Evolutionary conservation across 148 eudicot genomes (phyloP).

Genomic region (Arctostaphylos glauca): DNA sequence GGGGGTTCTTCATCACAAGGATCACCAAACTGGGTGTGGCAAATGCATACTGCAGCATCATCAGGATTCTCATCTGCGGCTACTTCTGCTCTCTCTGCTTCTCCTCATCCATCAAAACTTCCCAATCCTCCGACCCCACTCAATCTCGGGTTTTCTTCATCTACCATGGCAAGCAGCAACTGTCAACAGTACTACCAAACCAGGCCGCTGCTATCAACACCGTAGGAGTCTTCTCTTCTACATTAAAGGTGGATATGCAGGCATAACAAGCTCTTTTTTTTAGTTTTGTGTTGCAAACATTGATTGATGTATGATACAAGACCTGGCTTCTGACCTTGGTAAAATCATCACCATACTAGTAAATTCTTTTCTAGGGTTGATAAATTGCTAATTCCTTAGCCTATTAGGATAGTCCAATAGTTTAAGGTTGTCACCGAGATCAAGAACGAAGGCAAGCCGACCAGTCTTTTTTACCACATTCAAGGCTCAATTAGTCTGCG

Average conservation of each 20-base stretch:
- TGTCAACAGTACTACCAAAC: constrained; percentile 28
- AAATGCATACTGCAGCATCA: constrained; percentile 46
- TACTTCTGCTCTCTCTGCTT: not conserved
- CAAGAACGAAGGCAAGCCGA: not conserved
- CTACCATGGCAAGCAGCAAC: constrained; percentile 19
- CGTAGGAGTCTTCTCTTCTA: constrained; percentile 3
- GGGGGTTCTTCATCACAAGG: constrained; percentile 22
- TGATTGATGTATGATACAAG: not conserved
- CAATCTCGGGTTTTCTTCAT: constrained; percentile 30
- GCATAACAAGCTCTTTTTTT: not conserved
- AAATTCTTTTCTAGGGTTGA: not conserved
- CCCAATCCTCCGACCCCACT: constrained; percentile 22
- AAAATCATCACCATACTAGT: not conserved
- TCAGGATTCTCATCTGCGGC: constrained; percentile 50
- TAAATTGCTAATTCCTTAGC: too few species aligned
- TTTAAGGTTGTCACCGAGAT: not conserved
- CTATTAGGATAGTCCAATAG: not conserved
- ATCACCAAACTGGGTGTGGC: constrained; percentile 38
- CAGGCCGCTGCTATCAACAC: constrained; percentile 32
- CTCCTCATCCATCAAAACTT: constrained; percentile 19
- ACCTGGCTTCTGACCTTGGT: not conserved
- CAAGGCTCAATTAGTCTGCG: not conserved
- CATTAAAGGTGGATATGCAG: not conserved
- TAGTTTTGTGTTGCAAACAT: not conserved
- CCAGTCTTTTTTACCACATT: not conserved